phyloP scores from a whole-genome alignment of 73 alveolate species.

The Paramecium primaurelia region DNA sequence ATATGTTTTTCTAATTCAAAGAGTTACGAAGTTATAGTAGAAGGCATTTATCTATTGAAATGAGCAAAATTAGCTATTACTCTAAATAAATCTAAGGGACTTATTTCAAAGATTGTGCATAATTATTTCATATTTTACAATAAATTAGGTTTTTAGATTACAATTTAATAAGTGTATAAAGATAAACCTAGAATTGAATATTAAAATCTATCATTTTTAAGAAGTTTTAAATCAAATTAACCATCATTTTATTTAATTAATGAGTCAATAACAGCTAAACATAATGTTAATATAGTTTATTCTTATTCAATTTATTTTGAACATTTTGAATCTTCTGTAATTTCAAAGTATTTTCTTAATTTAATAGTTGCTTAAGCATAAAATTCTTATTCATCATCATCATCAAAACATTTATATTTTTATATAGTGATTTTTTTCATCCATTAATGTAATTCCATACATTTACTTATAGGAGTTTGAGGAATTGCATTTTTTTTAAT shows the following conservation, averaged over 20 bases:
- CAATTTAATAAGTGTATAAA: background rate
- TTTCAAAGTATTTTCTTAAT: background rate
- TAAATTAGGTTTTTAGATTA: background rate
- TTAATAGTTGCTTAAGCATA: background rate
- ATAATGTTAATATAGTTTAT: background rate
- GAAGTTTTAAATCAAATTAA: background rate
- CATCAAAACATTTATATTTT: background rate
- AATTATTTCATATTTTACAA: background rate
- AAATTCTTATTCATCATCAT: background rate
- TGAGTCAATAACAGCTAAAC: background rate
- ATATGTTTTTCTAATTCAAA: background rate
- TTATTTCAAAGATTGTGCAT: background rate
- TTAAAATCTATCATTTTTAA: background rate
- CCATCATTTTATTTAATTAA: background rate
- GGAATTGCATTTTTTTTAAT: background rate
- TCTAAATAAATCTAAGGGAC: background rate
- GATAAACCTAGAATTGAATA: background rate
- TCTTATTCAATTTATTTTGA: background rate
- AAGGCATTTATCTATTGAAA: background rate
- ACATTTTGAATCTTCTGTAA: background rate
- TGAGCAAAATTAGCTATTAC: background rate
- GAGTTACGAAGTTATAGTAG: background rate
- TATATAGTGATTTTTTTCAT: background rate
- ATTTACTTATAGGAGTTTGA: background rate
- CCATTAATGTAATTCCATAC: constrained; percentile 21